Evolutionary conservation across 768 basidiomycete species (phyloP).

Genomic region (Agrocybe pediades): DNA sequence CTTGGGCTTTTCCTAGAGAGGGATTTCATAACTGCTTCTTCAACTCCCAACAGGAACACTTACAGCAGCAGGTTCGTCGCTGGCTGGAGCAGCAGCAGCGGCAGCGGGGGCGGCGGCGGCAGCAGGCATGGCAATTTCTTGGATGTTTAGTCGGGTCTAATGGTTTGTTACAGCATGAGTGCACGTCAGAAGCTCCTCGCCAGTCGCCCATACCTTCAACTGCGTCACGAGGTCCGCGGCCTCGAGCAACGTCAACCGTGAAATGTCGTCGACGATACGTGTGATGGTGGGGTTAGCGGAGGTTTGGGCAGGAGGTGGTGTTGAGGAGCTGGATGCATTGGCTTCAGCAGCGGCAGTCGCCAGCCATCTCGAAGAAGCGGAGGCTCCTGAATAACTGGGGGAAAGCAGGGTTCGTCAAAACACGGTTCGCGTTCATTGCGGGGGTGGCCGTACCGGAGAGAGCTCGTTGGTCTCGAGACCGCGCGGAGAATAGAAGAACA

Average conservation of each 20-base stretch:
- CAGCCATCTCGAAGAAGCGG: slow-evolving; percentile 52
- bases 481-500: slow-evolving; percentile 43
- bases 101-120: slow-evolving; percentile 62
- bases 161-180: not conserved
- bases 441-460: slow-evolving; percentile 31
- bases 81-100: slow-evolving; percentile 53
- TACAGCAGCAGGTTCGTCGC: slow-evolving; percentile 71
- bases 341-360: slow-evolving; percentile 56
- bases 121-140: slow-evolving; percentile 93
- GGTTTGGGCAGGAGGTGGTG: slow-evolving; percentile 32
- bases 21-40: not conserved
- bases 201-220: slow-evolving; percentile 70
- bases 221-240: slow-evolving; percentile 92
- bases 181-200: not conserved
- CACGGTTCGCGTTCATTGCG: slow-evolving; percentile 3
- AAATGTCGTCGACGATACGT: slow-evolving; percentile 92
- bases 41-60: not conserved
- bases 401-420: slow-evolving; percentile 11
- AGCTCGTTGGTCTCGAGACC: slow-evolving; percentile 39
- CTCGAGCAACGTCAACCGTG: slow-evolving; percentile 84
- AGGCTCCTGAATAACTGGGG: slow-evolving; percentile 38
- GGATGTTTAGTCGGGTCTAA: slow-evolving; percentile 91
- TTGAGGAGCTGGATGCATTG: slow-evolving; percentile 42
- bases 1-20: slow-evolving; percentile 85
- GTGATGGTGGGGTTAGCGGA: slow-evolving; percentile 67